Conservation (phyloP, 768 basidiomycete genomes). For the Xanthoconium stramineum region DNA sequence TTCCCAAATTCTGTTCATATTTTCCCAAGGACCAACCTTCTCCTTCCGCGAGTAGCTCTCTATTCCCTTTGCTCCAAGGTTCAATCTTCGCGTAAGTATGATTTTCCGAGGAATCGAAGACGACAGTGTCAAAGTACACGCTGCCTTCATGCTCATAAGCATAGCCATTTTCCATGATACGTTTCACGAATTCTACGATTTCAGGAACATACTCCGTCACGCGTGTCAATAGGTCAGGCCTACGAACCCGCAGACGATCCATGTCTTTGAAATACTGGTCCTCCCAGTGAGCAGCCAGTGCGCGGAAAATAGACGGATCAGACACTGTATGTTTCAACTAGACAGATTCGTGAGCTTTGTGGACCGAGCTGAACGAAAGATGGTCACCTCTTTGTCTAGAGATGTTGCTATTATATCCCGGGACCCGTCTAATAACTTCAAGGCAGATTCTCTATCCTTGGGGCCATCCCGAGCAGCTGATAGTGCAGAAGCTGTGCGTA, state of each 20-base stretch:
- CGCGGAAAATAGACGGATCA: constrained; percentile 81
- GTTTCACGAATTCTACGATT: constrained; percentile 84
- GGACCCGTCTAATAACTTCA: constrained; percentile 65
- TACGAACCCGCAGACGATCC: constrained; percentile 79
- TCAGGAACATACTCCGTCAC: constrained; percentile 98
- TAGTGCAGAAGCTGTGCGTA: constrained; percentile 54
- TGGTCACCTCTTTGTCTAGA: constrained; percentile 69
- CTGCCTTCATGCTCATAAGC: constrained; percentile 70
- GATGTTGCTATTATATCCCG: constrained; percentile 71
- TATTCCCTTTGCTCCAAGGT: constrained; percentile 94
- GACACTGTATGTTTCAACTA: constrained; percentile 79
- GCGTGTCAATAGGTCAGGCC: constrained; percentile 88
- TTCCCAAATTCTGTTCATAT: background rate
- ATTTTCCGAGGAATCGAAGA: constrained; percentile 70
- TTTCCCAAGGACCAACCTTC: constrained; percentile 57
- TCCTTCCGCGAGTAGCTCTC: constrained; percentile 83
- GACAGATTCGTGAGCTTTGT: constrained; percentile 6
- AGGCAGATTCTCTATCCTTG: constrained; percentile 43
- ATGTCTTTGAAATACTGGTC: constrained; percentile 88
- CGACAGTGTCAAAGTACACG: constrained; percentile 86
- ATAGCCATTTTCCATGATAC: constrained; percentile 83
- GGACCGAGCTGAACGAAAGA: background rate
- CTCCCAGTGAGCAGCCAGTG: constrained; percentile 87
- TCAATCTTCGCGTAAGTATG: constrained; percentile 94
- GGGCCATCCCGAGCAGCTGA: constrained; percentile 45